phyloP scores from a whole-genome alignment of 2,329 filamentous ascomycete genomes.

The Huntiella abstrusa region DNA sequence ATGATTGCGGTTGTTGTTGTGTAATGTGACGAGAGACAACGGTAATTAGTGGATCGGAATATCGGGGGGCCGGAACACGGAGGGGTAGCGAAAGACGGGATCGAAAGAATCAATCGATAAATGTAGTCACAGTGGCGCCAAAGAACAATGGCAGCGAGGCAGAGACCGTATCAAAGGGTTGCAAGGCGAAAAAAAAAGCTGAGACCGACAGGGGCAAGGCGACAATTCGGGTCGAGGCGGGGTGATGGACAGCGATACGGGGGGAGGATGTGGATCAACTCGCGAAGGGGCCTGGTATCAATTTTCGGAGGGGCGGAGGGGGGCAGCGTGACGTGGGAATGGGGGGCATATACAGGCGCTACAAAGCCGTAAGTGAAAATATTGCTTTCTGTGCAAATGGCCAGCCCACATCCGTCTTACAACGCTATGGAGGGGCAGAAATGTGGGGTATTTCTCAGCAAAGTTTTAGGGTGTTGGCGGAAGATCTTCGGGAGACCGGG shows the following conservation, averaged over 20 bases:
- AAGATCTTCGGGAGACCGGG: constrained; percentile 1
- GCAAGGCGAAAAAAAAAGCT: neutral
- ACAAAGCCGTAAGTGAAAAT: constrained; percentile 7
- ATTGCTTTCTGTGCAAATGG: constrained; percentile 10
- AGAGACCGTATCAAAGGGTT: neutral
- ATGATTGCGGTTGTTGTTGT: constrained; percentile 14
- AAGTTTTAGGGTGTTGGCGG: constrained; percentile 11
- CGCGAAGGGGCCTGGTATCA: neutral
- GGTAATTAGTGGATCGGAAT: neutral
- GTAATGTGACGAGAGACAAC: neutral
- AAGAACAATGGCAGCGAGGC: too few species aligned
- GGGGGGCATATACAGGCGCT: neutral
- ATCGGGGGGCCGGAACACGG: neutral
- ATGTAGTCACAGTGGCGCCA: too few species aligned
- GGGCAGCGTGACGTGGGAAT: neutral
- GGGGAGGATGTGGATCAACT: constrained; percentile 7
- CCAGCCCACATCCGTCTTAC: constrained; percentile 1
- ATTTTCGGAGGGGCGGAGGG: too few species aligned
- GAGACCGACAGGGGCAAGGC: neutral
- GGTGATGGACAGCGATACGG: neutral
- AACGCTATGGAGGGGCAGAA: constrained; percentile 9
- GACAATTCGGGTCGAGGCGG: neutral
- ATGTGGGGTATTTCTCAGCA: constrained; percentile 9
- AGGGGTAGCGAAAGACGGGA: neutral
- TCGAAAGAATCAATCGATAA: neutral